A percentile compares a stretch with the other conserved stretches of the same genome.
phyloP scores from a whole-genome alignment of 306 rosid species.

The Arachis hypogaea region DNA sequence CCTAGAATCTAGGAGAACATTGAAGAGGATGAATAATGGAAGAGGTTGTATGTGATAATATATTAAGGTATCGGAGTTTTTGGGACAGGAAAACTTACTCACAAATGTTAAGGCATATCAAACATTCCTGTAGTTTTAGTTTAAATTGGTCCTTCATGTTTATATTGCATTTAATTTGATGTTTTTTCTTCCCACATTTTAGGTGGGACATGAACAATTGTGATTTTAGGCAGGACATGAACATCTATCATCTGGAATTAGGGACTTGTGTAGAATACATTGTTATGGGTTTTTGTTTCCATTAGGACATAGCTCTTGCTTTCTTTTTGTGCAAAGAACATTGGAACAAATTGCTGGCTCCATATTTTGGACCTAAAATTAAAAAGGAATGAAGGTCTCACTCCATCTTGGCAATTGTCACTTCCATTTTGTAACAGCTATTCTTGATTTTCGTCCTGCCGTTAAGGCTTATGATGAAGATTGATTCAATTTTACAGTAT shows the following conservation, averaged over 20 bases:
- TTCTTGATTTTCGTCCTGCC: background rate
- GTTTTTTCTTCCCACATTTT: background rate
- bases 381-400: background rate
- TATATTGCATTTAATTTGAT: background rate
- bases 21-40: background rate
- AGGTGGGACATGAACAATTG: background rate
- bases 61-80: background rate
- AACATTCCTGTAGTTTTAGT: background rate
- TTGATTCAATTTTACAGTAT: background rate
- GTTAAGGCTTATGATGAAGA: background rate
- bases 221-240: background rate
- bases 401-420: background rate
- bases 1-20: background rate
- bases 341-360: background rate
- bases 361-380: background rate
- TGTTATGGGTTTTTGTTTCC: background rate
- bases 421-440: background rate
- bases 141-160: background rate
- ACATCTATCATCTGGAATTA: background rate
- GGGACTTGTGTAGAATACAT: background rate
- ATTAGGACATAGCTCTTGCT: conserved; percentile 1
- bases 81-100: background rate
- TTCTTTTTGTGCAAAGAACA: background rate
- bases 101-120: background rate
- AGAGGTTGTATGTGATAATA: background rate